Conservation (phyloP, 495 filamentous ascomycete genomes). For the Cryomyces antarcticus region DNA sequence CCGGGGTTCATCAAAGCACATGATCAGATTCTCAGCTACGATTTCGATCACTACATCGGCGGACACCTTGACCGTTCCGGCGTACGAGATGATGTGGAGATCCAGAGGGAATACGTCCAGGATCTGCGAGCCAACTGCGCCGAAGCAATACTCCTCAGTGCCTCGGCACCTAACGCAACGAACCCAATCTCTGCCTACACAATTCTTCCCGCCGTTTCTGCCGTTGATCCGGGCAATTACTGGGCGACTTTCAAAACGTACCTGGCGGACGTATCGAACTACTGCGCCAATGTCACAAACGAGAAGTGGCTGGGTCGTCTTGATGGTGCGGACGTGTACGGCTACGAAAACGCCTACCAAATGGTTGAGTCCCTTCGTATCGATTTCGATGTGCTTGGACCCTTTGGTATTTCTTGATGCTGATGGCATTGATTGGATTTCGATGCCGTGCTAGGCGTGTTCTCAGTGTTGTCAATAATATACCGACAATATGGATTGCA, state of each 20-base stretch:
- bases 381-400: conserved; percentile 9
- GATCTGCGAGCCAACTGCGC: conserved; percentile 18
- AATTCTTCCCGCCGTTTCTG: conserved; percentile 3
- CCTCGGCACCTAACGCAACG: background rate
- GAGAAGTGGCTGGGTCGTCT: conserved; percentile 18
- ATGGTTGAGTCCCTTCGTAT: conserved; percentile 16
- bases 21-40: conserved; percentile 20
- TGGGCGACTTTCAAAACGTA: conserved; percentile 19
- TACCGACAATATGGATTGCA: no score
- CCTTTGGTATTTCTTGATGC: background rate
- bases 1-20: conserved; percentile 22
- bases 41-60: conserved; percentile 22
- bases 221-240: conserved; percentile 15
- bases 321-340: conserved; percentile 18
- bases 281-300: conserved; percentile 15
- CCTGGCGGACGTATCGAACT: conserved; percentile 9
- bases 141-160: conserved; percentile 12
- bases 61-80: conserved; percentile 20
- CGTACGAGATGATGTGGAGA: conserved; percentile 15
- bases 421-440: no score
- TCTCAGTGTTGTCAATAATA: no score
- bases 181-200: conserved; percentile 3
- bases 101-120: conserved; percentile 18
- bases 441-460: no score
- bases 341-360: conserved; percentile 11